Percentiles rank a stretch among this genome's conserved stretches.
These are phyloP conservation scores for Umbilicus rupestris DNA, from an alignment of 164 flowering plant species.

Conservation along the genomic window DNA sequence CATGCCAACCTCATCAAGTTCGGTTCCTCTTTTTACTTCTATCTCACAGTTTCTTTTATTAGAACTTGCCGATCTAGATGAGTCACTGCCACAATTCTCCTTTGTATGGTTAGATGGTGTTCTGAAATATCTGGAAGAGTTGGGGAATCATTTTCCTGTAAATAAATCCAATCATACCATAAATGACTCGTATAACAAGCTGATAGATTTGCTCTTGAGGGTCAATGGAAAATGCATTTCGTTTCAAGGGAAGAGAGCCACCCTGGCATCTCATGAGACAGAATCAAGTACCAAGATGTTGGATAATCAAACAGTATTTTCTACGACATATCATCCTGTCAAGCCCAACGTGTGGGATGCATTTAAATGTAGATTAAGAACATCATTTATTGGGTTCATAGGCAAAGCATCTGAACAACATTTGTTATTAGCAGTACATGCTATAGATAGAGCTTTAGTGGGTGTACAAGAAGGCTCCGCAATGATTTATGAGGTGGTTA, in stretches of 20 bases:
- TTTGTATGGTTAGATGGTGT: slow-evolving; percentile 71
- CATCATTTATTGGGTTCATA: slow-evolving; percentile 51
- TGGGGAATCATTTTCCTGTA: slow-evolving; percentile 47
- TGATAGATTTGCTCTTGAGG: slow-evolving; percentile 51
- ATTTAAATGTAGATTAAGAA: slow-evolving; percentile 55
- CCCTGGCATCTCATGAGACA: slow-evolving; percentile 55
- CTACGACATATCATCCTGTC: slow-evolving; percentile 19
- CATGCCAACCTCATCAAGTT: slow-evolving; percentile 21
- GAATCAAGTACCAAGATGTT: slow-evolving; percentile 52
- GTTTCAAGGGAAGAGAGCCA: slow-evolving; percentile 65
- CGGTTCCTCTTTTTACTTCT: slow-evolving; percentile 28
- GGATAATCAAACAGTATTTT: slow-evolving; percentile 14
- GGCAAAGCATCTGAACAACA: slow-evolving; percentile 48
- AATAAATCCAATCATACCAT: slow-evolving; percentile 32
- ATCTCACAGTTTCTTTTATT: slow-evolving; percentile 42
- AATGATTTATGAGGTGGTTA: slow-evolving; percentile 34
- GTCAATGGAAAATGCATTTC: slow-evolving; percentile 74
- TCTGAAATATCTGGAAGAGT: slow-evolving; percentile 62
- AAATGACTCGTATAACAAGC: slow-evolving; percentile 33
- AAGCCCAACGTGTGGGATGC: slow-evolving; percentile 33
- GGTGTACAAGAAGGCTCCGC: slow-evolving; percentile 47
- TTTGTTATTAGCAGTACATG: slow-evolving; percentile 49
- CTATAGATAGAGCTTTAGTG: slow-evolving; percentile 71
- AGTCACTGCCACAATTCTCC: slow-evolving; percentile 32
- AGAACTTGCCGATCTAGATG: slow-evolving; percentile 37